A percentile compares a stretch with the other conserved stretches of the same genome.
Evolutionary conservation across 257 asterid genomes (phyloP).

Genomic region (Knoxia roxburghii): DNA sequence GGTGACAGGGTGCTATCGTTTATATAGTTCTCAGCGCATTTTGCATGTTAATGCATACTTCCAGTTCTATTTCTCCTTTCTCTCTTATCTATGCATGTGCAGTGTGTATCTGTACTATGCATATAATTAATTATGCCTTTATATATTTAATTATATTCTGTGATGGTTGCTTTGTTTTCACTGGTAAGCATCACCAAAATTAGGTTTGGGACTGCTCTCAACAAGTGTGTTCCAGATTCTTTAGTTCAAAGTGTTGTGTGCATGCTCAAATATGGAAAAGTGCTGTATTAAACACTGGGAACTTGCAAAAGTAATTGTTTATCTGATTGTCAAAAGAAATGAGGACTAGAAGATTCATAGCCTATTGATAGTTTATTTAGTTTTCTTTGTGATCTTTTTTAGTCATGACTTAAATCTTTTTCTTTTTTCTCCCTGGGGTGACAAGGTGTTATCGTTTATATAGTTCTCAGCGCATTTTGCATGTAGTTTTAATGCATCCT

Average conservation of each 20-base stretch:
- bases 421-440: slow-evolving; percentile 15
- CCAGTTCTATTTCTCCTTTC: slow-evolving; percentile 41
- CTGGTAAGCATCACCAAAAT: background rate
- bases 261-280: background rate
- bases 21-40: slow-evolving; percentile 63
- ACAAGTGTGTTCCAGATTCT: background rate
- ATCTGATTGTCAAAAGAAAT: too few species aligned
- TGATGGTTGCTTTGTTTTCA: background rate
- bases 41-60: slow-evolving; percentile 48
- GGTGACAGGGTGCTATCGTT: slow-evolving; percentile 58
- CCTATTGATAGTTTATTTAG: background rate
- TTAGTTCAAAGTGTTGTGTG: background rate
- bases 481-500: slow-evolving; percentile 43
- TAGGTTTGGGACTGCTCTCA: background rate
- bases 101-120: background rate
- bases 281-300: background rate
- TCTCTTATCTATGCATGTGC: background rate
- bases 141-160: background rate
- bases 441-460: slow-evolving; percentile 66
- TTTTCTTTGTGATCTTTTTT: background rate
- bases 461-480: slow-evolving; percentile 64
- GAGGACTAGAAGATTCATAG: background rate
- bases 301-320: background rate
- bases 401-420: too few species aligned
- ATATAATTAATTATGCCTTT: background rate